phyloP scores from a whole-genome alignment of 2,329 filamentous ascomycete genomes.

The Epichloe brachyelytri region DNA sequence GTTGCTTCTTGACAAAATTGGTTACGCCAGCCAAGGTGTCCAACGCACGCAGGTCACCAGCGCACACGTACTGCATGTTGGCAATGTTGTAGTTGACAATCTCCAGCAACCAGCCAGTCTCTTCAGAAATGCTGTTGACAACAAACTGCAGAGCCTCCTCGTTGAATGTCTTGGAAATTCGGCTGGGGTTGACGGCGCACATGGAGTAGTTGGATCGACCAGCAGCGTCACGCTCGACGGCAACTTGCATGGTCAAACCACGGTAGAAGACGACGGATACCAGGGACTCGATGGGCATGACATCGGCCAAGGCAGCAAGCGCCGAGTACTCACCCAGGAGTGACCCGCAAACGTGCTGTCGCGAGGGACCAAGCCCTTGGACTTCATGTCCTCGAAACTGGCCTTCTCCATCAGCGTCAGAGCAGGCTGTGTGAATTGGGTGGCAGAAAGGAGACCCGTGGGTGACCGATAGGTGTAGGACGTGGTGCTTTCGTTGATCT shows the following conservation, averaged over 20 bases:
- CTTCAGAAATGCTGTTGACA: conserved; percentile 86
- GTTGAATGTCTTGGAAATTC: conserved; percentile 97
- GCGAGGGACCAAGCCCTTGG: conserved; percentile 87
- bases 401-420: conserved; percentile 99
- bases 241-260: conserved; percentile 97
- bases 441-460: conserved; percentile 86
- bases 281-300: conserved; percentile 98
- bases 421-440: conserved; percentile 95
- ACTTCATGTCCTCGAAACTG: conserved; percentile 96
- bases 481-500: conserved; percentile 80
- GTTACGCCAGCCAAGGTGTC: conserved; percentile 66
- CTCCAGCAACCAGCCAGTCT: conserved; percentile 89
- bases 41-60: conserved; percentile 57
- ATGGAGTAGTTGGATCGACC: conserved; percentile 98
- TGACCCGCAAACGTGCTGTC: conserved; percentile 97
- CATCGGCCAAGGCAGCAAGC: conserved; percentile 86
- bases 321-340: conserved; percentile 98
- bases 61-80: conserved; percentile 64
- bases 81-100: conserved; percentile 94
- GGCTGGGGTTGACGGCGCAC: conserved; percentile 97
- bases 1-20: conserved; percentile 93
- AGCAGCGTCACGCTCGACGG: conserved; percentile 85
- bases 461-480: conserved; percentile 97
- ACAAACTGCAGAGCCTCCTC: conserved; percentile 95
- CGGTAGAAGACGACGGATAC: conserved; percentile 99